Evolutionary conservation across 495 filamentous ascomycete species (phyloP).

Genomic region (Aspergillus coremiiformis): DNA sequence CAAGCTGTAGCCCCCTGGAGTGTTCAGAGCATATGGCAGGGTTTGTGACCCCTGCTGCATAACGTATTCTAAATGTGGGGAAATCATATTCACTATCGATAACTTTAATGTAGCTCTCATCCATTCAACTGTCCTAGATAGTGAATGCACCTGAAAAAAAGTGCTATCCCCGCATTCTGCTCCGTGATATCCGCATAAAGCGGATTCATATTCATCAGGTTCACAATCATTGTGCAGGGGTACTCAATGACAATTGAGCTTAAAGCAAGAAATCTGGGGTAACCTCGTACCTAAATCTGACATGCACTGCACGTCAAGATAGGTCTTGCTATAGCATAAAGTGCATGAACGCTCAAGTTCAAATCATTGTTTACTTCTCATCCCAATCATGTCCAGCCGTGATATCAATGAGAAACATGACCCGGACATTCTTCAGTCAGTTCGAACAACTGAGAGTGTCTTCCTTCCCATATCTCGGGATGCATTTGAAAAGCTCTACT

Average conservation of each 20-base stretch:
- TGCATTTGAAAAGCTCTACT: constrained; percentile 68
- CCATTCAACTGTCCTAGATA: not conserved
- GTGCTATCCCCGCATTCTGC: not conserved
- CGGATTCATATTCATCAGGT: not conserved
- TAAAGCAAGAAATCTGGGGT: not conserved
- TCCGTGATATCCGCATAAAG: not conserved
- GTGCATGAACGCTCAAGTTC: not conserved
- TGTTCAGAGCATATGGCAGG: no score
- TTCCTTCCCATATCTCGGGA: constrained; percentile 42
- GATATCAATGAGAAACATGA: constrained; percentile 11
- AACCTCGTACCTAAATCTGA: not conserved
- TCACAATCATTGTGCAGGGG: not conserved
- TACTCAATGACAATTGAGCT: not conserved
- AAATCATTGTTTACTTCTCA: not conserved
- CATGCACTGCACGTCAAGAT: no score
- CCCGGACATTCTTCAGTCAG: constrained; percentile 18
- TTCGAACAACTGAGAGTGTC: constrained; percentile 31
- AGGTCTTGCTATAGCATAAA: not conserved
- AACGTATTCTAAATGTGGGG: not conserved
- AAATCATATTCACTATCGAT: not conserved
- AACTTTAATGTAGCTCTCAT: not conserved
- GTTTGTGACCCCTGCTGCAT: not conserved
- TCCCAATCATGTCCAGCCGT: constrained; percentile 9
- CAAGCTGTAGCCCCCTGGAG: no score
- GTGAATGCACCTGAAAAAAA: not conserved